Conservation (phyloP, 208 protist genomes). For the Crithidia thermophila region DNA sequence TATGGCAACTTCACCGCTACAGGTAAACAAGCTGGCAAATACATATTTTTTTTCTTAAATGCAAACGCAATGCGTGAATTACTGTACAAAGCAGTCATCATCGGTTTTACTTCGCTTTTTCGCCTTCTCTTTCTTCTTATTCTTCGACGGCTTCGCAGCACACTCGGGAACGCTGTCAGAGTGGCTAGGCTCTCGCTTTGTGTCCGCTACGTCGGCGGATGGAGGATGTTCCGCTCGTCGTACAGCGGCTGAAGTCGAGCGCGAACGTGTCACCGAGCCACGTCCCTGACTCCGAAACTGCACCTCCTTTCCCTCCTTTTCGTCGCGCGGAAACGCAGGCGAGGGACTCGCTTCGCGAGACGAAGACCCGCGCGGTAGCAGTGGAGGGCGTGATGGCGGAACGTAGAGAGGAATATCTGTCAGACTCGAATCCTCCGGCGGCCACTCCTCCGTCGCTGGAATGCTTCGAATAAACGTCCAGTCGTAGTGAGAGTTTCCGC, state of each 20-base stretch:
- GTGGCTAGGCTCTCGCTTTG: too few species aligned
- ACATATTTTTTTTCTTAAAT: too few species aligned
- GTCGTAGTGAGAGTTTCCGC: conserved; percentile 45
- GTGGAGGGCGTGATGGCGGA: not conserved
- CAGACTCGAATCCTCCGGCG: conserved; percentile 3
- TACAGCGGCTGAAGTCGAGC: not conserved
- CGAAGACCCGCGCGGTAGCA: not conserved
- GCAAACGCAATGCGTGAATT: too few species aligned
- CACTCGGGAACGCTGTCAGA: too few species aligned
- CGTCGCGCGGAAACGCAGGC: not conserved
- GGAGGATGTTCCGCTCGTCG: not conserved
- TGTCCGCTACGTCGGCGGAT: not conserved
- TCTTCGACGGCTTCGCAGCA: not conserved
- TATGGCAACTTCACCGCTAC: too few species aligned
- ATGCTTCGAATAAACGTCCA: conserved; percentile 47
- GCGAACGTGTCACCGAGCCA: not conserved
- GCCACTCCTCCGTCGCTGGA: conserved; percentile 8
- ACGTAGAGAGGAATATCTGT: conserved; percentile 23
- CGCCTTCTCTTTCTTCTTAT: not conserved
- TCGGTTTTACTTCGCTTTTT: too few species aligned
- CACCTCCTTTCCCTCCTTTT: not conserved
- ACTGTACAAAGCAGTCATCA: conserved; percentile 18
- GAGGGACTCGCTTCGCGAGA: not conserved
- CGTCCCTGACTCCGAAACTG: conserved; percentile 6
- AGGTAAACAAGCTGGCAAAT: too few species aligned